phyloP scores from a whole-genome alignment of 495 filamentous ascomycete species.

The Bacidia rubella region DNA sequence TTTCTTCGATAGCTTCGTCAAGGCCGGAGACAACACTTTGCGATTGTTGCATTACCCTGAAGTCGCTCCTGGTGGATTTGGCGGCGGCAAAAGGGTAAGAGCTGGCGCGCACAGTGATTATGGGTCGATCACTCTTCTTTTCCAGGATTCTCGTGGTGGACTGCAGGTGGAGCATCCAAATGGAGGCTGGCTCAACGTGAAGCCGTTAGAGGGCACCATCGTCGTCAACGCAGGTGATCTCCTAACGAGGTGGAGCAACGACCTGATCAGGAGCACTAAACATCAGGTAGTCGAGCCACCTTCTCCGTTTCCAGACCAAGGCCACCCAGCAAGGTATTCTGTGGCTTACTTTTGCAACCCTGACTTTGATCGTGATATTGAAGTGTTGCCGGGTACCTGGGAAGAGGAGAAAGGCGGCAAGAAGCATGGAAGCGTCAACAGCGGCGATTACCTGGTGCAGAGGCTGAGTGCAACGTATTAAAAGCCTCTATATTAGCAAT shows the following conservation, averaged over 20 bases:
- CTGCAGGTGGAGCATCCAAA: constrained; percentile 65
- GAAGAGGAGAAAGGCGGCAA: constrained; percentile 47
- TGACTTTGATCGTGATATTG: constrained; percentile 63
- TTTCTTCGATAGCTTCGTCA: constrained; percentile 68
- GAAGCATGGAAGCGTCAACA: constrained; percentile 68
- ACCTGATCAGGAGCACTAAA: constrained; percentile 73
- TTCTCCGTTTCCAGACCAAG: constrained; percentile 15
- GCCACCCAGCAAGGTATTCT: constrained; percentile 35
- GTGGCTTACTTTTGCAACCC: constrained; percentile 85
- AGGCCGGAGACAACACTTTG: constrained; percentile 69
- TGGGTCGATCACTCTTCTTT: constrained; percentile 74
- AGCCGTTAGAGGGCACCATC: constrained; percentile 67
- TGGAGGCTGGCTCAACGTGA: constrained; percentile 70
- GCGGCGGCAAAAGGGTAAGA: constrained; percentile 60
- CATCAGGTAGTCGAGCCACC: constrained; percentile 87
- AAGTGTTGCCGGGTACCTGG: constrained; percentile 79
- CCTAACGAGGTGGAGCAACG: constrained; percentile 81
- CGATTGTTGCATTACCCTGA: constrained; percentile 81
- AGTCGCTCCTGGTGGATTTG: constrained; percentile 54
- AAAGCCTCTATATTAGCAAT: constrained; percentile 8
- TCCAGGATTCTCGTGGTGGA: constrained; percentile 74
- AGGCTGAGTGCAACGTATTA: constrained; percentile 61
- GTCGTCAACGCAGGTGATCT: constrained; percentile 89
- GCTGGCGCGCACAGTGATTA: constrained; percentile 86
- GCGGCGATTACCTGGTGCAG: constrained; percentile 71